Base-by-base conservation (phyloP, 1,139 yeast species). In the Wickerhamomyces sp. region DNA sequence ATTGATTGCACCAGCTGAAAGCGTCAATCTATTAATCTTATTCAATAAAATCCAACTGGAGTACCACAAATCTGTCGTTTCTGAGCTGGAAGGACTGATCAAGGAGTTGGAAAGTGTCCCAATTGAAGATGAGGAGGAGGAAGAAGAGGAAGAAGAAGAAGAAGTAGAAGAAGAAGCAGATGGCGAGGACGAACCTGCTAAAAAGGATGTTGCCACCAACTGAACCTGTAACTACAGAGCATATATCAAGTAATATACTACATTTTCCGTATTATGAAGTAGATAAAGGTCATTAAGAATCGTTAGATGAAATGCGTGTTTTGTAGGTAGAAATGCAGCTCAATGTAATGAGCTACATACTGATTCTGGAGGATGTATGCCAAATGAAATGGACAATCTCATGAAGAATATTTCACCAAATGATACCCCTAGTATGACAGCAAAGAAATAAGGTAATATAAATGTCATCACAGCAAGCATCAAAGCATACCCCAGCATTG, bases 401-500 rank as follows among this genome's bases (percentile, higher is more conserved):
- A 81, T 82, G 59, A 81, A 81, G 52, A 74, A 68, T 38, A 82
- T 77, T 52, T 83, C 83, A 21, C 88, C 87, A 39, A 81, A 61
- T 3, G 88, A 73, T 41, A 82, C 64, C 7, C 94, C 94, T 18
- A 78, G 51, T 16, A 81, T 76, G 24, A 82, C 81, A 2, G 85
- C 90, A 60, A 84, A 83, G 59, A 83, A 80, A 52, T 83, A 84
- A 1, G 76, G 60, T 41, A 81, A 53, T 9, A 81, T 73, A 56
- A 67, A 82, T 26, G 84, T 68, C 94, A 84, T 84, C 10, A 83
- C 84, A 13, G 80, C 89, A 65, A 84, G 71, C 94, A 84, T 84
- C 51, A 84, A 62, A 30, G 80, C 78, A 56, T 79, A 83, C 9
- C 83, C 80, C 36, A 84, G 58, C 67, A 82, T 66, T 25, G 84